Evolutionary conservation across 2,329 filamentous ascomycete genomes (phyloP).

Genomic region (Talaromyces sp.): DNA sequence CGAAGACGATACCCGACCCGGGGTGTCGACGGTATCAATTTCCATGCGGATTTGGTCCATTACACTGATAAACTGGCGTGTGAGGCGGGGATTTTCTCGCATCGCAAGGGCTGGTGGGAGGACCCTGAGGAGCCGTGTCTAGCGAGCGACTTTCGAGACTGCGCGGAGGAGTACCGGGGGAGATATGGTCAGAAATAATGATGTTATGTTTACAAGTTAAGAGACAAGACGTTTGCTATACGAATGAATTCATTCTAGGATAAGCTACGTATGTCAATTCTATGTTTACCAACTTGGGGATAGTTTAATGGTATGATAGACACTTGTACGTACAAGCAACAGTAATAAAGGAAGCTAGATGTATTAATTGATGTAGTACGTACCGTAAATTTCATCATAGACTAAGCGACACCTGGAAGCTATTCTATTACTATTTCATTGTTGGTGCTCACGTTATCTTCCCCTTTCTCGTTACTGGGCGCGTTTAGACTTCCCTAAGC

Average conservation of each 20-base stretch:
- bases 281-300: no score
- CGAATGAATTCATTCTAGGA: no score
- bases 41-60: conserved; percentile 8
- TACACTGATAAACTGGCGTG: conserved; percentile 2
- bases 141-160: conserved; percentile 5
- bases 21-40: conserved; percentile 3
- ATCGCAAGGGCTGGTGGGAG: conserved; percentile 7
- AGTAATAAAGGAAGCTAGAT: no score
- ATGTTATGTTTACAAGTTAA: background rate
- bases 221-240: no score
- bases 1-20: conserved; percentile 6
- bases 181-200: background rate
- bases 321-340: no score
- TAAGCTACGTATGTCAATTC: background rate
- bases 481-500: no score
- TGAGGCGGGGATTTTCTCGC: conserved; percentile 4
- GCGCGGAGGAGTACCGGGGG: conserved; percentile 1
- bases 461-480: no score
- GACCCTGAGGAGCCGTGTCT: conserved; percentile 5
- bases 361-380: background rate
- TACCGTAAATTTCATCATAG: background rate
- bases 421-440: no score
- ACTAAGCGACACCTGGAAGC: no score
- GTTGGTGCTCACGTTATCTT: no score
- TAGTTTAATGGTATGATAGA: no score